phyloP scores from a whole-genome alignment of 1,139 yeast species.

The Sugiyamaella xylanicola region DNA sequence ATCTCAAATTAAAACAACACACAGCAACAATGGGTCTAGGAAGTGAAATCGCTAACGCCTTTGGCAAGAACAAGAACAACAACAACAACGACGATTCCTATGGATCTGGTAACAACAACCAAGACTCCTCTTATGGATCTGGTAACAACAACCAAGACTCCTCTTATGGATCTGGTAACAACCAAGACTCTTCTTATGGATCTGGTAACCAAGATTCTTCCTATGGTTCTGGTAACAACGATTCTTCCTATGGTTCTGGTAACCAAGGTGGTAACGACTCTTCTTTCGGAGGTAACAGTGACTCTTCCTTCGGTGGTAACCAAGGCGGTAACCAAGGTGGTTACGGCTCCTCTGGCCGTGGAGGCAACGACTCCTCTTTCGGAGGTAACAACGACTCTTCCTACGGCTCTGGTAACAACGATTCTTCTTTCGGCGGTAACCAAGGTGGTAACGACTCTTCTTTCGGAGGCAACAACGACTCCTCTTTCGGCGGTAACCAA shows the following conservation, averaged over 20 bases:
- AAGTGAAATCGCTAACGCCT: conserved; percentile 22
- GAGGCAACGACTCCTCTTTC: background rate
- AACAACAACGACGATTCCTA: conserved; percentile 16
- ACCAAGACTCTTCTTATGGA: background rate
- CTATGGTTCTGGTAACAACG: background rate
- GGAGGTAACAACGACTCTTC: background rate
- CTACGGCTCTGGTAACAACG: background rate
- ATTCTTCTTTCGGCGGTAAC: background rate
- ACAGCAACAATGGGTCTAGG: conserved; percentile 31
- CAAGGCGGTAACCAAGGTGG: conserved; percentile 20
- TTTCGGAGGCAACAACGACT: background rate
- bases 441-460: background rate
- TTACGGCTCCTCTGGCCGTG: background rate
- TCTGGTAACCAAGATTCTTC: background rate
- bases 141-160: background rate
- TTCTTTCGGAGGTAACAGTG: background rate
- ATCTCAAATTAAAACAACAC: background rate
- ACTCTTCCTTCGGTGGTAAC: conserved; percentile 2
- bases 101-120: conserved; percentile 19
- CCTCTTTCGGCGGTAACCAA: too few species aligned
- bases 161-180: background rate
- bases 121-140: background rate
- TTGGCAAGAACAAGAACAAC: conserved; percentile 24
- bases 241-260: background rate
- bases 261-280: background rate